Evolutionary conservation across 805 yeast species (phyloP).

Genomic region (Candida silvicultrix): DNA sequence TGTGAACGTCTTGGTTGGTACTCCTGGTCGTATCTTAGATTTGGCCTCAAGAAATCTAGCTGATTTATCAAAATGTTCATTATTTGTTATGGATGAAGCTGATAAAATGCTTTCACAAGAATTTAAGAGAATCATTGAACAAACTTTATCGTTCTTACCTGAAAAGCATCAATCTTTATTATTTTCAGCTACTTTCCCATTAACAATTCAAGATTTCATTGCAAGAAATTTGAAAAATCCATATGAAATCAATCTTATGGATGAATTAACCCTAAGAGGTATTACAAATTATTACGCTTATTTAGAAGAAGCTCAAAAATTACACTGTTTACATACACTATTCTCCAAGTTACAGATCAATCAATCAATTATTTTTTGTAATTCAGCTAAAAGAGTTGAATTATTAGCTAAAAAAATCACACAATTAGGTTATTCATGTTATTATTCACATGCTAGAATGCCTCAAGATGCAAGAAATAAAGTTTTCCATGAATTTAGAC

Average conservation of each 20-base stretch:
- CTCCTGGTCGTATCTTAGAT: conserved; percentile 96
- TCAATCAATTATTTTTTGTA: conserved; percentile 95
- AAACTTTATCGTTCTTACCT: conserved; percentile 79
- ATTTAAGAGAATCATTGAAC: conserved; percentile 81
- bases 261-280: conserved; percentile 92
- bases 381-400: conserved; percentile 95
- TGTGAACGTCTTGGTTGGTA: conserved; percentile 92
- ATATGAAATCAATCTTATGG: conserved; percentile 95
- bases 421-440: conserved; percentile 94
- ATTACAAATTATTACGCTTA: conserved; percentile 98
- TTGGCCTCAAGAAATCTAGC: conserved; percentile 85
- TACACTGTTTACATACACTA: conserved; percentile 91
- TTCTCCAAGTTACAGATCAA: conserved; percentile 92
- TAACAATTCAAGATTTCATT: conserved; percentile 89
- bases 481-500: conserved; percentile 98
- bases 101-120: conserved; percentile 93
- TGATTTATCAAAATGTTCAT: conserved; percentile 77
- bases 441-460: conserved; percentile 96
- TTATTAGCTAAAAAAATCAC: conserved; percentile 92
- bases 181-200: conserved; percentile 94
- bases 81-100: conserved; percentile 98
- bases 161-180: conserved; percentile 73
- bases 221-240: conserved; percentile 86
- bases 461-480: conserved; percentile 95
- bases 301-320: conserved; percentile 92